Evolutionary conservation across 768 basidiomycete genomes (phyloP).

Genomic region (Boletus tomentosulus): DNA sequence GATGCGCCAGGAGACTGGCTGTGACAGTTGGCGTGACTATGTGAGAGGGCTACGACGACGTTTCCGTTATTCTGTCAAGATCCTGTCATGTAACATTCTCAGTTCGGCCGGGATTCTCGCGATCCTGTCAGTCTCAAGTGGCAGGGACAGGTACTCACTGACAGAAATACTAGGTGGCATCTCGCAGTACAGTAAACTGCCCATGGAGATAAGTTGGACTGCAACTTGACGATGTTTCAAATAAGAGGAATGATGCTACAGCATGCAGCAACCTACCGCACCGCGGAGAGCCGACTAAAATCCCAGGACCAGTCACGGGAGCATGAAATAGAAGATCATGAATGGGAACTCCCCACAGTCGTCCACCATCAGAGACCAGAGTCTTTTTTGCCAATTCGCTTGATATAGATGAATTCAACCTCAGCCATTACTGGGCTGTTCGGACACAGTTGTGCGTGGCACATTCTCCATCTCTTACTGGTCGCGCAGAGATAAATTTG

Average conservation of each 20-base stretch:
- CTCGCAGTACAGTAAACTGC: background rate
- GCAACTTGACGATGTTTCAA: slow-evolving; percentile 10
- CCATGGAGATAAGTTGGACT: slow-evolving; percentile 8
- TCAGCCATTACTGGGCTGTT: background rate
- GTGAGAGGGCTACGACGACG: background rate
- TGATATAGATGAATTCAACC: background rate
- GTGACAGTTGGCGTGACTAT: slow-evolving; percentile 6
- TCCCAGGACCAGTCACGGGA: slow-evolving; percentile 10
- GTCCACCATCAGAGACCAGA: background rate
- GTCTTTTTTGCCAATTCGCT: background rate
- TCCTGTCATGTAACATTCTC: background rate
- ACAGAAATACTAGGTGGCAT: background rate
- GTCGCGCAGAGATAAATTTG: slow-evolving; percentile 6
- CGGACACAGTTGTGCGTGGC: background rate
- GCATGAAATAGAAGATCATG: slow-evolving; percentile 10
- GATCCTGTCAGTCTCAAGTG: slow-evolving; percentile 1
- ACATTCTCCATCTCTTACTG: slow-evolving; percentile 1
- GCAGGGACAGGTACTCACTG: background rate
- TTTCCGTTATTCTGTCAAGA: background rate
- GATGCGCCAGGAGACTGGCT: slow-evolving; percentile 6
- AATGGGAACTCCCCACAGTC: background rate
- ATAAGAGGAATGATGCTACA: background rate
- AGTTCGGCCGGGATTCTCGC: background rate
- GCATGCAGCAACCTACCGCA: slow-evolving; percentile 1
- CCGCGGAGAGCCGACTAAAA: slow-evolving; percentile 24